Evolutionary conservation across 768 basidiomycete genomes (phyloP).

Genomic region (Pleurotus pulmonarius): DNA sequence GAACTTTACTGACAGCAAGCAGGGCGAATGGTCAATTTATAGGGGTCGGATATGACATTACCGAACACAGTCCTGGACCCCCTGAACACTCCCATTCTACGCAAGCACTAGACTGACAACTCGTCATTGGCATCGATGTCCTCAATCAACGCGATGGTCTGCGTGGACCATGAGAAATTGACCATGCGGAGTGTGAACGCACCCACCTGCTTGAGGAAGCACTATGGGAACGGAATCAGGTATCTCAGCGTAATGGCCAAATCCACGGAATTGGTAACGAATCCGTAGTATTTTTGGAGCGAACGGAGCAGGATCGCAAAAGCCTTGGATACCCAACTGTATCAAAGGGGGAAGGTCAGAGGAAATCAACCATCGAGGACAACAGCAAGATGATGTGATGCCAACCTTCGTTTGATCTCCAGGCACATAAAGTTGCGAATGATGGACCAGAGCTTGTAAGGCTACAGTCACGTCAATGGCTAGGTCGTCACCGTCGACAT

Average conservation of each 20-base stretch:
- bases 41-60: not conserved
- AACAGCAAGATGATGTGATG: constrained; percentile 9
- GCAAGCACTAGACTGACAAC: not conserved
- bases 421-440: constrained; percentile 76
- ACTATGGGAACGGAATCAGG: constrained; percentile 67
- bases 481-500: constrained; percentile 48
- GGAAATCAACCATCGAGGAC: not conserved
- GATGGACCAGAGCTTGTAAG: constrained; percentile 75
- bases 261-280: constrained; percentile 73
- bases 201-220: constrained; percentile 71
- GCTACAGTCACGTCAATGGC: constrained; percentile 77
- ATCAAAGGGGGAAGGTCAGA: constrained; percentile 6
- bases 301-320: constrained; percentile 82
- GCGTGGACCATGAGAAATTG: not conserved
- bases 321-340: constrained; percentile 78
- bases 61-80: not conserved
- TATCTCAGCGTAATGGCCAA: constrained; percentile 73
- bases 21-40: too few species aligned
- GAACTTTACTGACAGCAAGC: not conserved
- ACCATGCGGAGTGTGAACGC: not conserved
- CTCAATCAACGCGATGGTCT: not conserved
- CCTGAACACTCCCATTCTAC: not conserved
- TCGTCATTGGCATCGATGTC: not conserved
- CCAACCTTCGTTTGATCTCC: constrained; percentile 72
- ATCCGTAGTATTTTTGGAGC: constrained; percentile 65